Evolutionary conservation across 2,329 filamentous ascomycete genomes (phyloP).

Genomic region (Xylariaceae sp.): DNA sequence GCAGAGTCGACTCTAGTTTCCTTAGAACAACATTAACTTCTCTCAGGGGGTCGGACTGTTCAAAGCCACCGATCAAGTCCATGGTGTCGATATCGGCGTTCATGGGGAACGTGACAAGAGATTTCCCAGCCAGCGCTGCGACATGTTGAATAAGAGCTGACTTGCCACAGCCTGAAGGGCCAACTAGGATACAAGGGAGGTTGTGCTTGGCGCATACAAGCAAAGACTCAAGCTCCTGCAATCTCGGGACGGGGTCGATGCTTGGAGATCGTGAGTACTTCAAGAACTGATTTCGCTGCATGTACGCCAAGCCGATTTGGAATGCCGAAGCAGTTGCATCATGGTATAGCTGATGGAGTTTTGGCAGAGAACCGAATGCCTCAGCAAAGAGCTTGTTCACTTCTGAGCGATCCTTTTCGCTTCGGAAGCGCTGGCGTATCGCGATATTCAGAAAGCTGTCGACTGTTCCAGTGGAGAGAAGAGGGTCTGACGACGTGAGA

Average conservation of each 20-base stretch:
- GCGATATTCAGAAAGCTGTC: slow-evolving; percentile 76
- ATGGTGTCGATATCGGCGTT: slow-evolving; percentile 96
- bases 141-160: slow-evolving; percentile 73
- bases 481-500: slow-evolving; percentile 53
- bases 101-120: slow-evolving; percentile 76
- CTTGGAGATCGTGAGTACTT: slow-evolving; percentile 49
- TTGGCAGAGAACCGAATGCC: slow-evolving; percentile 53
- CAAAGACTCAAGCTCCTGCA: slow-evolving; percentile 76
- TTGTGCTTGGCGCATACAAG: slow-evolving; percentile 81
- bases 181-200: slow-evolving; percentile 84
- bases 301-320: slow-evolving; percentile 73
- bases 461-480: slow-evolving; percentile 55
- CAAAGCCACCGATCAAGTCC: slow-evolving; percentile 94
- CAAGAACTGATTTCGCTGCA: slow-evolving; percentile 53
- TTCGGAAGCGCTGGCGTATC: slow-evolving; percentile 83
- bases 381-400: slow-evolving; percentile 61
- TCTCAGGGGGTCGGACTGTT: slow-evolving; percentile 80
- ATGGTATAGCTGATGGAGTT: slow-evolving; percentile 62
- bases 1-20: slow-evolving; percentile 37
- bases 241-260: slow-evolving; percentile 48
- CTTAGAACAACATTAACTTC: slow-evolving; percentile 58
- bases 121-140: slow-evolving; percentile 71
- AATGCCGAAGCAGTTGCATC: slow-evolving; percentile 60
- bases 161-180: slow-evolving; percentile 81
- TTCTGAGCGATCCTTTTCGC: slow-evolving; percentile 57